These are phyloP conservation scores for Thraustochytrium striatum DNA, from an alignment of 352 stramenopile genomes.

Conservation along the genomic window DNA sequence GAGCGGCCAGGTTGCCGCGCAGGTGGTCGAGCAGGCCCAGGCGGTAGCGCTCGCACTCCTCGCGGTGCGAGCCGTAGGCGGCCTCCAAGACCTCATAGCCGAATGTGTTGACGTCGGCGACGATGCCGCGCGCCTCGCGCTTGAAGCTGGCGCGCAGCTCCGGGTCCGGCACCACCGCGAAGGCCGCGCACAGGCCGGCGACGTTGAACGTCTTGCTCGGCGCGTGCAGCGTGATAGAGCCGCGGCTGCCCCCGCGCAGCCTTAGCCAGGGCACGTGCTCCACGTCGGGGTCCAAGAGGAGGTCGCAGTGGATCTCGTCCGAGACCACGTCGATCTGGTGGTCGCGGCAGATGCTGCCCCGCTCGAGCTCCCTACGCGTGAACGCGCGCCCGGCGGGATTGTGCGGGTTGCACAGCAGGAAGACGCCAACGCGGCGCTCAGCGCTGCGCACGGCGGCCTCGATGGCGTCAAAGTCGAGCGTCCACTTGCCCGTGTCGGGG, in stretches of 20 bases:
- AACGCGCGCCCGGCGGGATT: conserved; percentile 55
- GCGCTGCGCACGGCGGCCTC: conserved; percentile 42
- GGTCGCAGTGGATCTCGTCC: conserved; percentile 58
- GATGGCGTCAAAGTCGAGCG: conserved; percentile 55
- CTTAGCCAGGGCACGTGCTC: conserved; percentile 24
- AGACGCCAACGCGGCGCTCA: conserved; percentile 45
- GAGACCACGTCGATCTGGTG: conserved; percentile 52
- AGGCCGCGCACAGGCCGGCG: conserved; percentile 52
- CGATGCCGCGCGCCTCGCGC: conserved; percentile 50
- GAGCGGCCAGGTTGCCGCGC: not conserved
- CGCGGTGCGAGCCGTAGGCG: conserved; percentile 32
- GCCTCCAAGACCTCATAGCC: conserved; percentile 54
- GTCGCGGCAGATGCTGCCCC: conserved; percentile 51
- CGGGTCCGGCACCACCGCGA: conserved; percentile 53
- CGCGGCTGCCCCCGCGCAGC: no score
- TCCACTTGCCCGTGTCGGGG: not conserved
- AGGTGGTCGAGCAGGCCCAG: not conserved
- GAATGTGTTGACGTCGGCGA: conserved; percentile 53
- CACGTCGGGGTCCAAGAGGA: conserved; percentile 48
- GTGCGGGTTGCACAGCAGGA: conserved; percentile 58
- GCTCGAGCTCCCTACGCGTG: conserved; percentile 48
- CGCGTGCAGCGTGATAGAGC: conserved; percentile 52
- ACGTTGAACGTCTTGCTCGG: conserved; percentile 58
- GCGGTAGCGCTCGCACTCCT: not conserved
- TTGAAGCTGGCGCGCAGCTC: conserved; percentile 52